phyloP scores from a whole-genome alignment of 2,329 filamentous ascomycete species.

The Aspergillus texensis region DNA sequence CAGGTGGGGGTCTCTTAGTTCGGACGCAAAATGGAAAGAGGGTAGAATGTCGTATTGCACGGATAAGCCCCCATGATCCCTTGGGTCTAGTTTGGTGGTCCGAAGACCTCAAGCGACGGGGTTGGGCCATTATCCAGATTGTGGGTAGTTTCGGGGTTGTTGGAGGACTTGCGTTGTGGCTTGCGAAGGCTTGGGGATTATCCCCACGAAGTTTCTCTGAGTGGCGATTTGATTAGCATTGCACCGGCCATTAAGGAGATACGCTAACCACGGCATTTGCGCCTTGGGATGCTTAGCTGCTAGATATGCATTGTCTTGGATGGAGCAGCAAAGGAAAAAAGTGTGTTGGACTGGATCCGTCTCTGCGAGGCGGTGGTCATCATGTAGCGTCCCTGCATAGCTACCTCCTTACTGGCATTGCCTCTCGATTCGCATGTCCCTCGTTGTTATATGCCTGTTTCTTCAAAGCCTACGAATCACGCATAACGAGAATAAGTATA shows the following conservation, averaged over 20 bases:
- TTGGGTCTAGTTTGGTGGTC: constrained; percentile 74
- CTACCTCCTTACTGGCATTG: neutral
- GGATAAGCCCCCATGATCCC: constrained; percentile 68
- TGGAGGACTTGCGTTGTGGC: constrained; percentile 70
- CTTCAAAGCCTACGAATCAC: neutral
- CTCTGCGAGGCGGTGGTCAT: neutral
- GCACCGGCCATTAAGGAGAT: constrained; percentile 15
- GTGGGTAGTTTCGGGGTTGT: constrained; percentile 74
- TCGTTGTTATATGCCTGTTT: neutral
- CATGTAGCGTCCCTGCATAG: neutral
- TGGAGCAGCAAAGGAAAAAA: neutral
- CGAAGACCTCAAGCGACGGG: constrained; percentile 64
- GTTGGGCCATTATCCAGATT: constrained; percentile 71
- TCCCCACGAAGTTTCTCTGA: constrained; percentile 35
- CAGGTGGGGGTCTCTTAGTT: constrained; percentile 25
- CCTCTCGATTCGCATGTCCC: neutral
- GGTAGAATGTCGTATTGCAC: constrained; percentile 36
- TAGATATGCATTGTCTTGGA: neutral
- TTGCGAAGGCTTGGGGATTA: constrained; percentile 49
- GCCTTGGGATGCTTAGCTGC: neutral
- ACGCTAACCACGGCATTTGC: neutral
- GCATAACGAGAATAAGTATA: neutral
- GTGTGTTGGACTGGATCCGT: neutral
- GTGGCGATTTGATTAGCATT: constrained; percentile 32
- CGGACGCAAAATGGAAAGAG: constrained; percentile 27